Conservation (phyloP, 1,139 yeast genomes). For the Neolecta irregularis region DNA sequence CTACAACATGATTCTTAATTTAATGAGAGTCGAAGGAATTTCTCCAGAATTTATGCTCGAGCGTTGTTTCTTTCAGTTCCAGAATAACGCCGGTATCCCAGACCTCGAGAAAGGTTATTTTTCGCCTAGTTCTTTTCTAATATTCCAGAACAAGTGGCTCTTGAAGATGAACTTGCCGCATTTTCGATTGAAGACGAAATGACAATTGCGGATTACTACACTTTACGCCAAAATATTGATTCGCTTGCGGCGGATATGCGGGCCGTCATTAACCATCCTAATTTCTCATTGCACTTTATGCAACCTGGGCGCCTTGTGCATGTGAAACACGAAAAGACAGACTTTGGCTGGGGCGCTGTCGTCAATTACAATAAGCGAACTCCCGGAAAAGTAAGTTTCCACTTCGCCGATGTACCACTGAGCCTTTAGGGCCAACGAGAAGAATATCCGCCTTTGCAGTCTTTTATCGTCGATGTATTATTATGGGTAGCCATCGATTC, state of each 20-base stretch:
- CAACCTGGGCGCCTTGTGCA: slow-evolving; percentile 79
- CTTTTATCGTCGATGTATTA: slow-evolving; percentile 73
- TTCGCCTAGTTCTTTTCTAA: background rate
- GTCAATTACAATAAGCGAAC: slow-evolving; percentile 58
- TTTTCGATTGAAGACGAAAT: slow-evolving; percentile 58
- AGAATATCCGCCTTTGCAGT: slow-evolving; percentile 41
- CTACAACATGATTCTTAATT: slow-evolving; percentile 88
- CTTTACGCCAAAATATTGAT: slow-evolving; percentile 54
- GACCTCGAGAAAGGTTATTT: slow-evolving; percentile 38
- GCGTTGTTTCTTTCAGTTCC: slow-evolving; percentile 87
- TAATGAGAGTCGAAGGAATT: slow-evolving; percentile 93
- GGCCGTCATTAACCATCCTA: slow-evolving; percentile 83
- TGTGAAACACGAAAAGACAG: slow-evolving; percentile 37
- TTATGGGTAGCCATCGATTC: slow-evolving; percentile 53
- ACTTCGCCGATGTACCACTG: slow-evolving; percentile 23
- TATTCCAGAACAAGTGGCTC: slow-evolving; percentile 32
- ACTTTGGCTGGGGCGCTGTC: slow-evolving; percentile 94
- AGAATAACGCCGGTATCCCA: slow-evolving; percentile 82
- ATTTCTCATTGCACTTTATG: slow-evolving; percentile 63
- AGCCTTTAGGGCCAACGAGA: slow-evolving; percentile 29
- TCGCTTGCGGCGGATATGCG: slow-evolving; percentile 63
- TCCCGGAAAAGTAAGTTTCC: slow-evolving; percentile 18
- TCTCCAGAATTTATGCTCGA: slow-evolving; percentile 96
- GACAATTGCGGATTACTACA: slow-evolving; percentile 65
- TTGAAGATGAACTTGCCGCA: slow-evolving; percentile 35